Evolutionary conservation across 176 grass and related monocot species (phyloP).

Genomic region (Elymus sibiricus): DNA sequence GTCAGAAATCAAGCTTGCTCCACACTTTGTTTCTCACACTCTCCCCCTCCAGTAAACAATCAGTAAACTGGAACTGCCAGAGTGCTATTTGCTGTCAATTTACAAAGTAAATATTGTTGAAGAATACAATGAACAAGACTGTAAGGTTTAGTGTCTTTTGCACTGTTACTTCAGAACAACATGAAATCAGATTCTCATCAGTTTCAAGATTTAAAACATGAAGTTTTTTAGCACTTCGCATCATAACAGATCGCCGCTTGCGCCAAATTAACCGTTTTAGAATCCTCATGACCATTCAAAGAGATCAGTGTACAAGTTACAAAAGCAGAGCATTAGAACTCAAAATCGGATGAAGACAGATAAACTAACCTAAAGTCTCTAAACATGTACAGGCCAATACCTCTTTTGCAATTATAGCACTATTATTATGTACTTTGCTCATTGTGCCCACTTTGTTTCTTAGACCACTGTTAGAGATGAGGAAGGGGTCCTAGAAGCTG

Average conservation of each 20-base stretch:
- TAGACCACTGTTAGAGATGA: constrained; percentile 51
- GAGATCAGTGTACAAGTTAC: background rate
- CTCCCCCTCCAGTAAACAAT: no score
- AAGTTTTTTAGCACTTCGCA: no score
- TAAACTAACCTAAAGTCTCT: background rate
- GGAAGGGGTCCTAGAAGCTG: constrained; percentile 45
- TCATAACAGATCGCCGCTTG: background rate
- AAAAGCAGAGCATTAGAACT: background rate
- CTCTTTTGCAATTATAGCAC: background rate
- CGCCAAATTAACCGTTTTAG: background rate
- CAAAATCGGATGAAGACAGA: no score
- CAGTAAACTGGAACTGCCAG: no score
- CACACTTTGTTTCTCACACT: no score
- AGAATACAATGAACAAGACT: background rate
- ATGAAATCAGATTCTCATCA: no score
- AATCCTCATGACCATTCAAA: background rate
- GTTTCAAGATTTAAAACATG: no score
- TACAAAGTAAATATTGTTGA: no score
- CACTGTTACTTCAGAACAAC: no score
- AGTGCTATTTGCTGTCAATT: no score
- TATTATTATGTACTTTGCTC: background rate
- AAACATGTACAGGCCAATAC: background rate
- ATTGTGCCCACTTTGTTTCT: background rate
- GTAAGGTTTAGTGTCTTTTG: no score
- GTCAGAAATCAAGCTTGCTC: background rate